phyloP scores from a whole-genome alignment of 345 rosid genomes.

The Corymbia maculata region DNA sequence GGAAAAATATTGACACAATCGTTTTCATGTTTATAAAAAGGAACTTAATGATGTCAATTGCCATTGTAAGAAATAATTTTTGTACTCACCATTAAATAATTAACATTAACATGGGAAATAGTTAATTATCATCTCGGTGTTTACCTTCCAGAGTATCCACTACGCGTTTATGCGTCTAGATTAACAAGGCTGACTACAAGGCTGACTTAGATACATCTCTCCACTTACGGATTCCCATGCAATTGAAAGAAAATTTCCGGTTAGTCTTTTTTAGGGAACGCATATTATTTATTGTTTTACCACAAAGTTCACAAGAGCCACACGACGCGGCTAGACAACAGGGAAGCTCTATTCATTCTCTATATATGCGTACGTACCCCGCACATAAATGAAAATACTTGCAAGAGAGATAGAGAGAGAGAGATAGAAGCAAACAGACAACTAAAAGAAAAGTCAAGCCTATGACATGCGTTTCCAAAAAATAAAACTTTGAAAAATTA shows the following conservation, averaged over 20 bases:
- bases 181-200: not conserved
- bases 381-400: not conserved
- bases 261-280: no score
- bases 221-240: no score
- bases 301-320: no score
- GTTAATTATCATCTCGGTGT: no score
- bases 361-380: no score
- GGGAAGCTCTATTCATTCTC: no score
- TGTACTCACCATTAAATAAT: rapidly evolving
- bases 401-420: not conserved
- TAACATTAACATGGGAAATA: not conserved
- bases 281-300: no score
- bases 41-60: not conserved
- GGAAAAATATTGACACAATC: not conserved
- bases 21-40: not conserved
- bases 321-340: no score
- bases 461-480: not conserved
- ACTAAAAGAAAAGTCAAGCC: not conserved
- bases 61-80: not conserved
- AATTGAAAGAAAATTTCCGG: no score
- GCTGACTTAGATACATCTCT: no score
- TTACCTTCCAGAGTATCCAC: no score
- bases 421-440: not conserved
- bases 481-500: not conserved
- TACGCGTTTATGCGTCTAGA: no score